A percentile compares a stretch with the other conserved stretches of the same genome.
phyloP scores from a whole-genome alignment of 805 yeast genomes.

The Cyberlindnera samutprakarnensis region DNA sequence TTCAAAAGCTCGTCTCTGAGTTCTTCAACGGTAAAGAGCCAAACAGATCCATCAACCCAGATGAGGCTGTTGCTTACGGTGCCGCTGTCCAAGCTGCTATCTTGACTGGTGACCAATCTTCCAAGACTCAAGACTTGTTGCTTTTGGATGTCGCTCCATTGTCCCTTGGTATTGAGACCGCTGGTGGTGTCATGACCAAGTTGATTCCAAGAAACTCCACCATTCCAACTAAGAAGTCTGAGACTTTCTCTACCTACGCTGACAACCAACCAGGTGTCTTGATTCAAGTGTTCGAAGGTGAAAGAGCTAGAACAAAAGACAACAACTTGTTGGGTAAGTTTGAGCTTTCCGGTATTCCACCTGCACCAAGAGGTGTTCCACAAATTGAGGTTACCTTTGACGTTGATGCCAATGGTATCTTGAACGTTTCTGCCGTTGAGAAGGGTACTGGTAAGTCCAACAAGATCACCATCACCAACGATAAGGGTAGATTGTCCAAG shows the following conservation, averaged over 20 bases:
- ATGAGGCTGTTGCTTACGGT: conserved; percentile 99
- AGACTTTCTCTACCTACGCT: conserved; percentile 92
- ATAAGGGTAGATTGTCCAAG: conserved; percentile 96
- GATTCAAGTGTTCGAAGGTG: conserved; percentile 97
- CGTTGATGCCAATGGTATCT: conserved; percentile 94
- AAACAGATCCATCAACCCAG: conserved; percentile 94
- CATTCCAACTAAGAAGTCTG: conserved; percentile 96
- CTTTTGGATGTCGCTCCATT: conserved; percentile 96
- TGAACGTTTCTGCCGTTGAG: conserved; percentile 93
- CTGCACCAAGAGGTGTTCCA: conserved; percentile 98
- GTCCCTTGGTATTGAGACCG: conserved; percentile 96
- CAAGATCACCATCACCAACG: conserved; percentile 97
- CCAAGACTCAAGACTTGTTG: conserved; percentile 92
- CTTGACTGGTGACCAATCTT: conserved; percentile 90
- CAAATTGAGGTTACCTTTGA: conserved; percentile 97
- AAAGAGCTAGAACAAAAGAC: conserved; percentile 92
- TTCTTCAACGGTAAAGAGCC: conserved; percentile 97
- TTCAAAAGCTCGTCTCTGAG: conserved; percentile 91
- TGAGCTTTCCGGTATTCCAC: conserved; percentile 94
- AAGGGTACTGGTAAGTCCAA: conserved; percentile 98
- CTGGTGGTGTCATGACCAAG: conserved; percentile 99
- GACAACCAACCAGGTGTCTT: conserved; percentile 98
- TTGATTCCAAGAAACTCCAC: conserved; percentile 96
- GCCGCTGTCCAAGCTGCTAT: conserved; percentile 98
- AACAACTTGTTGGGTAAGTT: conserved; percentile 96